Evolutionary conservation across 1,139 yeast species (phyloP).

Genomic region (Saccharomyces hybrid): DNA sequence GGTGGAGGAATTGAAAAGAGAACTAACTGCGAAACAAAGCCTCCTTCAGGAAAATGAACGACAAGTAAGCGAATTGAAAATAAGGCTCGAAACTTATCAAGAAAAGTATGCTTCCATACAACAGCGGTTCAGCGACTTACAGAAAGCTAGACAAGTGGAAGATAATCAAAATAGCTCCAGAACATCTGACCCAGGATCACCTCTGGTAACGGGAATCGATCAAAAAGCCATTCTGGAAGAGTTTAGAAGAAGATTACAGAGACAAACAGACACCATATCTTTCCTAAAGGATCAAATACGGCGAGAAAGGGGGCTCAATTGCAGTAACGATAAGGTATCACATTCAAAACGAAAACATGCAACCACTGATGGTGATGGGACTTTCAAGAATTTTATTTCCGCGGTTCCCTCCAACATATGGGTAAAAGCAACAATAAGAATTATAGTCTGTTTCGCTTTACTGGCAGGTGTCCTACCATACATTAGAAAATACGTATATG

Average conservation of each 20-base stretch:
- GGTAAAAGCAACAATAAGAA: neutral
- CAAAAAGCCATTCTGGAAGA: constrained; percentile 28
- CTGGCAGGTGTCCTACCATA: neutral
- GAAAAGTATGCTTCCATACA: constrained; percentile 12
- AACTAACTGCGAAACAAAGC: neutral
- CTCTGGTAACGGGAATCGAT: constrained; percentile 4
- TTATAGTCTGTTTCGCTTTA: neutral
- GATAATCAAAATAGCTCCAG: neutral
- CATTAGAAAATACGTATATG: neutral
- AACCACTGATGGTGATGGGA: neutral
- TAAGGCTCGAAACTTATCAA: neutral
- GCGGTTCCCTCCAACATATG: neutral
- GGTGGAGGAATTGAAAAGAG: constrained; percentile 2
- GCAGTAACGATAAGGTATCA: neutral
- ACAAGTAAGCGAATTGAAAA: neutral
- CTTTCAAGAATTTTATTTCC: neutral
- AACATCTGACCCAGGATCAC: neutral
- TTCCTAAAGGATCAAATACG: constrained; percentile 14
- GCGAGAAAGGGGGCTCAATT: neutral
- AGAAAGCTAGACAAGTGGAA: constrained; percentile 5
- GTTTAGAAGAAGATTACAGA: constrained; percentile 24
- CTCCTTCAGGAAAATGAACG: constrained; percentile 3
- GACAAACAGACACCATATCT: constrained; percentile 23
- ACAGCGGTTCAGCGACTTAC: constrained; percentile 15
- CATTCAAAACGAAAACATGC: neutral